phyloP scores from a whole-genome alignment of 257 asterid genomes.

The Forsythia suspensa region DNA sequence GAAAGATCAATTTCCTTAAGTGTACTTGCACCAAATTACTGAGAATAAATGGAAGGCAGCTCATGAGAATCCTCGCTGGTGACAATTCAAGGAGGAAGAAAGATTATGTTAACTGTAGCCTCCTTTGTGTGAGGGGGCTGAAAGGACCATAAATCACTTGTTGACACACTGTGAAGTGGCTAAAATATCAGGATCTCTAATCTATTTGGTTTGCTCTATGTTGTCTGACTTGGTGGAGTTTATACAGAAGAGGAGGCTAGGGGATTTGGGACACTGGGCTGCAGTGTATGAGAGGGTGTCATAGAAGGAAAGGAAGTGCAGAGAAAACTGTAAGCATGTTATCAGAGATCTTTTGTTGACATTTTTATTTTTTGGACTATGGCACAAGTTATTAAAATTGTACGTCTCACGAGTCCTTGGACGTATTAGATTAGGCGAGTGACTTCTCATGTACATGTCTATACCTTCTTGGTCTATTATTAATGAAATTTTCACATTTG shows the following conservation, averaged over 20 bases:
- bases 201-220: neutral
- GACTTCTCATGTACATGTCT: neutral
- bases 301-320: slow-evolving; percentile 1
- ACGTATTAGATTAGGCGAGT: neutral
- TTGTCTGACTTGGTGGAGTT: neutral
- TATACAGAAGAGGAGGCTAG: neutral
- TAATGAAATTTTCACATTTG: neutral
- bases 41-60: neutral
- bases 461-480: neutral
- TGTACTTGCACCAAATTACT: too few species aligned
- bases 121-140: neutral
- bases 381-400: neutral
- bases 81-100: neutral
- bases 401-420: neutral
- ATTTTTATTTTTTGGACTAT: neutral
- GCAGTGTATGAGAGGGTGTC: neutral
- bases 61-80: neutral
- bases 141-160: neutral
- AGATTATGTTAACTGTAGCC: neutral
- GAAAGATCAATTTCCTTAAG: too few species aligned
- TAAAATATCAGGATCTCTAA: neutral
- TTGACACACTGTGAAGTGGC: neutral
- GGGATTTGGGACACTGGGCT: neutral
- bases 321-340: neutral
- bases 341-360: neutral